These are phyloP conservation scores for Podospora anserina DNA, from an alignment of 495 filamentous ascomycete species.

Conservation along the genomic window DNA sequence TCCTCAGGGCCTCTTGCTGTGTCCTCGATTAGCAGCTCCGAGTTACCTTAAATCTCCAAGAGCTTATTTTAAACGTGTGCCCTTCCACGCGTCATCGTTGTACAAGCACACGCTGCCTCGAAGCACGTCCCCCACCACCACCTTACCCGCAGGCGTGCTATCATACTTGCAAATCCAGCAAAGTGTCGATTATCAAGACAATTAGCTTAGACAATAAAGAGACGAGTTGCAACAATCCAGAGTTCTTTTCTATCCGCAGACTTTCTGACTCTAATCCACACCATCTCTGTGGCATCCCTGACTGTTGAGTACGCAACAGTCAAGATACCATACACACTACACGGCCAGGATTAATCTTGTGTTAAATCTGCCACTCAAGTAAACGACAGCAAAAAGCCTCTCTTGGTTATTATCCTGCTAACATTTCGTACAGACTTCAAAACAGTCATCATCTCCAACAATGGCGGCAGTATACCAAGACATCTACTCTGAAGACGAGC, in stretches of 20 bases:
- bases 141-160: background rate
- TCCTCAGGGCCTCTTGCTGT: background rate
- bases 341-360: background rate
- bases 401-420: constrained; percentile 9
- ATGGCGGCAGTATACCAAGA: constrained; percentile 42
- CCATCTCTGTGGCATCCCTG: background rate
- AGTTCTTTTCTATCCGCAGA: background rate
- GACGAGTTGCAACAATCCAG: background rate
- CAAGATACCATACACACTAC: background rate
- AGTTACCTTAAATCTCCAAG: background rate
- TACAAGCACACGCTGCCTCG: background rate
- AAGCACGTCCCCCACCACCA: background rate
- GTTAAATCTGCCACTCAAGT: background rate
- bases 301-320: background rate
- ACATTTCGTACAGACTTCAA: constrained; percentile 5
- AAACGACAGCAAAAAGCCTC: constrained; percentile 11
- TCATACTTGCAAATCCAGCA: background rate
- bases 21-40: background rate
- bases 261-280: background rate
- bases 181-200: background rate
- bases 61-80: constrained; percentile 1
- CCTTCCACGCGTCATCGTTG: background rate
- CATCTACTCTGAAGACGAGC: constrained; percentile 60
- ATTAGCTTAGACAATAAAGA: background rate
- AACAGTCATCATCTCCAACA: constrained; percentile 16